phyloP scores from a whole-genome alignment of 306 rosid genomes.

The Cucurbita ficifolia region DNA sequence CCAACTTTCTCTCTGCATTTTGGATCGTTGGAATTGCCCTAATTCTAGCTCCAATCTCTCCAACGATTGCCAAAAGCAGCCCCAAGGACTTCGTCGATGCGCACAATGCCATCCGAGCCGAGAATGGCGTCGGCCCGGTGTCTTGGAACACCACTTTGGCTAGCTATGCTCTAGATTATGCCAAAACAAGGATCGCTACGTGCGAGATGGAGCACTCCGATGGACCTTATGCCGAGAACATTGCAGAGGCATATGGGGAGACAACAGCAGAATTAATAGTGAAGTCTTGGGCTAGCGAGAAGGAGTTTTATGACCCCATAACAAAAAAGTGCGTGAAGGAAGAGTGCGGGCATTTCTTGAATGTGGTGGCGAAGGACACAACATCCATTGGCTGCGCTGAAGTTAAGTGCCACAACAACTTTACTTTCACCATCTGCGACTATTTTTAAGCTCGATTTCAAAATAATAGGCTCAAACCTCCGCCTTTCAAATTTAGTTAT shows the following conservation, averaged over 20 bases:
- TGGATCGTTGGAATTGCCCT: not conserved
- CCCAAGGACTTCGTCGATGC: not conserved
- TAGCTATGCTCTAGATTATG: not conserved
- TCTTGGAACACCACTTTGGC: not conserved
- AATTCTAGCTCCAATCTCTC: not conserved
- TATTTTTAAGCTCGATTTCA: too few species aligned
- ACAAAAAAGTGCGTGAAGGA: conserved; percentile 1
- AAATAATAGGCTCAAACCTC: too few species aligned
- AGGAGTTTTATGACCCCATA: not conserved
- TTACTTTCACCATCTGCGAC: not conserved
- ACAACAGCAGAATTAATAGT: not conserved
- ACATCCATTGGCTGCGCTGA: conserved; percentile 19
- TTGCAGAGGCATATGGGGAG: conserved; percentile 2
- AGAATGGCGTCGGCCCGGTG: not conserved
- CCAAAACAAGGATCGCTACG: not conserved
- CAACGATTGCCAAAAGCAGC: not conserved
- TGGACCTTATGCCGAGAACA: conserved; percentile 22
- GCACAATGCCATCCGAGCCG: not conserved
- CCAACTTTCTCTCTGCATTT: not conserved
- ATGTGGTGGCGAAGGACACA: conserved; percentile 8
- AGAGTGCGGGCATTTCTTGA: conserved; percentile 23
- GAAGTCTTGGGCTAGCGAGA: conserved; percentile 11
- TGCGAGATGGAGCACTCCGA: conserved; percentile 7
- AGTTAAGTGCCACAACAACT: conserved; percentile 13
- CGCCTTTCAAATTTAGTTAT: too few species aligned